Base-by-base conservation (phyloP, 768 basidiomycete genomes). In the Mycena polygramma region DNA sequence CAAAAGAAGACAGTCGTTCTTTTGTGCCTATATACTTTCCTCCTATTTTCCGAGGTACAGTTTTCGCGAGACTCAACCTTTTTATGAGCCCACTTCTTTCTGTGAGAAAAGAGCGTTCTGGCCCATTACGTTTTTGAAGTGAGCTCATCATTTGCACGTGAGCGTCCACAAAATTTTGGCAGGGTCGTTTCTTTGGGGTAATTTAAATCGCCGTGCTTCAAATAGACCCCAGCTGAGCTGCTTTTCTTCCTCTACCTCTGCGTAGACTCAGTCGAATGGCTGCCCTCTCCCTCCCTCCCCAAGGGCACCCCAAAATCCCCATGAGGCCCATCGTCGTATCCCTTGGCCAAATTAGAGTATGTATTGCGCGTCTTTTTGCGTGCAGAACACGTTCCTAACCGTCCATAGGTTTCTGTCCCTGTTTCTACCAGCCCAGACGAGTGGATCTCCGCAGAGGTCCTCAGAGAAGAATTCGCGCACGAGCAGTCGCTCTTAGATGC, bases 361-460 rank as follows among this genome's bases (percentile, higher is more conserved):
- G 86, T 84, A 37, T 65, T 66, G 11, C 8, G 22, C 69, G 15
- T 58, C 68, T 43, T 22, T 59, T 37, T 54, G 63, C 52, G 26
- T 66, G 30, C 7, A 49, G 24, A 41, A 68, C 68, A 51, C 49
- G 36, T 60, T 54, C 62, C 59, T 67, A 43, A 57, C 63, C 36
- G 54, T 66, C 57, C 51, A 57, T 74, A 96, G 94, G 81, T 97
- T 70, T 92, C 93, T 71, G 91, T 98, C 80, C 95, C 94, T 54
- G 93, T 98, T 68, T 91, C 95, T 54, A 91, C 94, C n/a, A 83
- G 84, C 46, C 72, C 85, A 73, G 90, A 96, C 80, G 90, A 95
- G 81, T 98, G 97, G 96, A 94, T 96, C 77, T 88, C 91, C 63
- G 96, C 96, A 60, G 96, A 97, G 83, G 90, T 96, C 77, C 89